Percentiles rank a stretch among this genome's conserved stretches.
phyloP scores from a whole-genome alignment of 352 stramenopile species.

The Phytophthora litchii region DNA sequence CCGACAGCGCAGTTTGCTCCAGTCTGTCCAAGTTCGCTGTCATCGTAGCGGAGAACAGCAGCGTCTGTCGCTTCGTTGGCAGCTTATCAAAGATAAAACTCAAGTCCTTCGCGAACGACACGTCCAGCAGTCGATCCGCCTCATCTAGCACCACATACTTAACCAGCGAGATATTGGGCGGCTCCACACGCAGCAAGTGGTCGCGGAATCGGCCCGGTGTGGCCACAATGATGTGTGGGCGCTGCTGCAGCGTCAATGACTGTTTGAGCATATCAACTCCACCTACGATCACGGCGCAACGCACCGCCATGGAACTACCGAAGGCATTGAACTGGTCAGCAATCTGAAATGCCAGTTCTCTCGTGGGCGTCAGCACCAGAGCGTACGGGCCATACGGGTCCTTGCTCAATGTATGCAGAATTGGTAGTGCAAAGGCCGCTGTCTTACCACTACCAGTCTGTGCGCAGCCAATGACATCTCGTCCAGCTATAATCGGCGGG shows the following conservation, averaged over 20 bases:
- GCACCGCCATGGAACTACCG: constrained; percentile 90
- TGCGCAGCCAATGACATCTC: constrained; percentile 92
- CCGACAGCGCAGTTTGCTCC: constrained; percentile 71
- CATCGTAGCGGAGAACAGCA: constrained; percentile 98
- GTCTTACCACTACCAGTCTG: constrained; percentile 98
- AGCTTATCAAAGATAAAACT: constrained; percentile 86
- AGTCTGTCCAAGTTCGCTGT: constrained; percentile 92
- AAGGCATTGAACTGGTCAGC: constrained; percentile 97
- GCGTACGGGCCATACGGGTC: constrained; percentile 96
- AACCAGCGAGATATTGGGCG: constrained; percentile 90
- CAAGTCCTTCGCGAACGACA: constrained; percentile 89
- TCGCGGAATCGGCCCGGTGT: constrained; percentile 96
- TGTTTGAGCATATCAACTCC: constrained; percentile 96
- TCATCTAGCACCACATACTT: constrained; percentile 98
- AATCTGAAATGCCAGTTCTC: constrained; percentile 99
- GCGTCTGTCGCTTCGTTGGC: constrained; percentile 89
- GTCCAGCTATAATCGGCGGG: constrained; percentile 86
- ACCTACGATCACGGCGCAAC: constrained; percentile 94
- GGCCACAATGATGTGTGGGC: constrained; percentile 97
- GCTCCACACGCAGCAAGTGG: constrained; percentile 91
- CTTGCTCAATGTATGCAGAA: constrained; percentile 94
- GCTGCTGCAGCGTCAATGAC: constrained; percentile 83
- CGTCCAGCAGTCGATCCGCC: constrained; percentile 94
- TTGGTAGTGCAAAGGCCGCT: constrained; percentile 97
- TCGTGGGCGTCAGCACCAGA: constrained; percentile 96